phyloP scores from a whole-genome alignment of 495 filamentous ascomycete species.

The Astrothelium subdiscretum region DNA sequence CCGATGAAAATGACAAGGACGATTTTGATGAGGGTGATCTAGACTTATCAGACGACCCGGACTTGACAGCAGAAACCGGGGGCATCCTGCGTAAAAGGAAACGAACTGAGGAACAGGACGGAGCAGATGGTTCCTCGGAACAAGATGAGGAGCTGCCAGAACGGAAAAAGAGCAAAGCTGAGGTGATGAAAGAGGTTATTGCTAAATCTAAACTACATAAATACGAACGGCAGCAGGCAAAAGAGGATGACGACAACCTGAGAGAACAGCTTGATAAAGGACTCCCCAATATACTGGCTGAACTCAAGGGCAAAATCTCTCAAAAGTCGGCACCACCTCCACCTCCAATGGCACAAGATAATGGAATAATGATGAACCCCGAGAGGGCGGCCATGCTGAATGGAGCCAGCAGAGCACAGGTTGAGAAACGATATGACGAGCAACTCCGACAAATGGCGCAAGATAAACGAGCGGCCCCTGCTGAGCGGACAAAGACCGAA shows the following conservation, averaged over 20 bases:
- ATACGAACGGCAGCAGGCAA: constrained; percentile 79
- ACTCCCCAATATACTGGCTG: constrained; percentile 63
- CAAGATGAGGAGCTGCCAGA: constrained; percentile 43
- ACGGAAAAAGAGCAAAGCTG: constrained; percentile 81
- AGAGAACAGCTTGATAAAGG: constrained; percentile 67
- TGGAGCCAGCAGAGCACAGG: constrained; percentile 47
- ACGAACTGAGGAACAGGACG: constrained; percentile 25
- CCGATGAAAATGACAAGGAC: constrained; percentile 42
- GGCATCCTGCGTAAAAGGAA: neutral
- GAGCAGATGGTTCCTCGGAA: constrained; percentile 31
- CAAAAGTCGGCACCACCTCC: constrained; percentile 34
- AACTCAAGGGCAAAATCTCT: constrained; percentile 43
- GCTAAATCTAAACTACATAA: constrained; percentile 94
- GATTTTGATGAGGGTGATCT: constrained; percentile 60
- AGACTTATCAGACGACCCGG: constrained; percentile 17
- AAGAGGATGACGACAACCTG: constrained; percentile 91
- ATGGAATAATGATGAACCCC: constrained; percentile 40
- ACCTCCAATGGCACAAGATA: constrained; percentile 28
- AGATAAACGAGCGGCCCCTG: constrained; percentile 72
- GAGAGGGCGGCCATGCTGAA: constrained; percentile 47
- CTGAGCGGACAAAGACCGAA: constrained; percentile 79
- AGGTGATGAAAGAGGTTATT: constrained; percentile 96
- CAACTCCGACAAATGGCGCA: constrained; percentile 66
- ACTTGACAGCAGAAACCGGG: constrained; percentile 42
- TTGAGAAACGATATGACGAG: constrained; percentile 76